Conservation (phyloP, 805 yeast species). For the Ascoidea rubescens region DNA sequence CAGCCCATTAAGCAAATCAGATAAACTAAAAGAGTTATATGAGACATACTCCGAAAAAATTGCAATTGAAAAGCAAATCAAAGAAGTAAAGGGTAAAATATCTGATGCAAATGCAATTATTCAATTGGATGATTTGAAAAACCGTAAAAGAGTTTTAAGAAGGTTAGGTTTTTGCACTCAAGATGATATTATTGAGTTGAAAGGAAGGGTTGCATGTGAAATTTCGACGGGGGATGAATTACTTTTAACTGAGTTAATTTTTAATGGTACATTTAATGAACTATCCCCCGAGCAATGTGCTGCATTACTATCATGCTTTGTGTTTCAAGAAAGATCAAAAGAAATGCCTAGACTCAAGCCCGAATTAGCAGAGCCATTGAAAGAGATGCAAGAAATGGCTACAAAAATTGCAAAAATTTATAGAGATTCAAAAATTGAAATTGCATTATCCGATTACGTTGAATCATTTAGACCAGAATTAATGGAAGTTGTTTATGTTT, state of each 20-base stretch:
- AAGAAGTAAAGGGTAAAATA: slow-evolving; percentile 47
- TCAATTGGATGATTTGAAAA: slow-evolving; percentile 86
- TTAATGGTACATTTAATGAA: slow-evolving; percentile 90
- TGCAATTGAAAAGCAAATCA: slow-evolving; percentile 42
- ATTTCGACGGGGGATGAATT: slow-evolving; percentile 82
- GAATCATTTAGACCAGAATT: slow-evolving; percentile 85
- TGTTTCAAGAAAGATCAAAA: slow-evolving; percentile 91
- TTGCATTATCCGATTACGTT: slow-evolving; percentile 84
- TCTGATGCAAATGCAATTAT: slow-evolving; percentile 80
- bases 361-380: slow-evolving; percentile 84
- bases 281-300: slow-evolving; percentile 85
- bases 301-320: slow-evolving; percentile 84
- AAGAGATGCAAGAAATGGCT: slow-evolving; percentile 85
- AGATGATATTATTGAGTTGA: slow-evolving; percentile 82
- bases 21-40: slow-evolving; percentile 49
- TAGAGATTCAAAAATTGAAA: slow-evolving; percentile 79
- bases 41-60: slow-evolving; percentile 53
- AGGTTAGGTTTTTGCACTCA: slow-evolving; percentile 82
- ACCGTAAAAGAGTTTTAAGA: slow-evolving; percentile 84
- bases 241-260: slow-evolving; percentile 77
- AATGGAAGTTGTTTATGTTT: slow-evolving; percentile 92
- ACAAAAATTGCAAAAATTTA: slow-evolving; percentile 77
- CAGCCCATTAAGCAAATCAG: slow-evolving; percentile 54
- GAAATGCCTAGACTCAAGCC: slow-evolving; percentile 78
- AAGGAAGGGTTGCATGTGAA: slow-evolving; percentile 97